These are phyloP conservation scores for Polytolypa hystricis DNA, from an alignment of 2,329 filamentous ascomycete genomes.

Conservation along the genomic window DNA sequence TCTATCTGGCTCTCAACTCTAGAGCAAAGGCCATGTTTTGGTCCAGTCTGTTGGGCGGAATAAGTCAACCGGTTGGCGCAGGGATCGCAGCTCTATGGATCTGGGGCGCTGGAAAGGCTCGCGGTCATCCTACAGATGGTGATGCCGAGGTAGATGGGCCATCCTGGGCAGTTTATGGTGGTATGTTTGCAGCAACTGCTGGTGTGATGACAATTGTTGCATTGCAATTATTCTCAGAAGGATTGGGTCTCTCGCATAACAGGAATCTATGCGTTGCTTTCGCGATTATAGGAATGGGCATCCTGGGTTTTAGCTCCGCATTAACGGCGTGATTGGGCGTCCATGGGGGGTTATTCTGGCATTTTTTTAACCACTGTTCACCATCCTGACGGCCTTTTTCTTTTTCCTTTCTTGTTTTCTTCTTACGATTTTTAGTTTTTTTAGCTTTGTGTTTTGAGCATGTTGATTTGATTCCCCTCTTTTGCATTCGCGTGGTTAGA, in stretches of 20 bases:
- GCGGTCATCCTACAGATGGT: slow-evolving; percentile 7
- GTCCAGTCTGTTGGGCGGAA: slow-evolving; percentile 70
- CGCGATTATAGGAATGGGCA: slow-evolving; percentile 55
- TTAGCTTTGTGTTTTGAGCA: too few relatives aligned
- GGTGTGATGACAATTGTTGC: slow-evolving; percentile 95
- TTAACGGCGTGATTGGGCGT: slow-evolving; percentile 48
- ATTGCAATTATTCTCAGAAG: slow-evolving; percentile 79
- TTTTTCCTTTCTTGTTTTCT: not conserved
- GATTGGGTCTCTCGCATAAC: slow-evolving; percentile 57
- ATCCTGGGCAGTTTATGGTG: slow-evolving; percentile 43
- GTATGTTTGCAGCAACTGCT: slow-evolving; percentile 76
- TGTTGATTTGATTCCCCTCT: too few relatives aligned
- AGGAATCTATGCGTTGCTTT: slow-evolving; percentile 27
- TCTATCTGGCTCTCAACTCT: slow-evolving; percentile 81
- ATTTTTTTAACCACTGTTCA: slow-evolving; percentile 1
- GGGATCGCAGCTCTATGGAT: slow-evolving; percentile 80
- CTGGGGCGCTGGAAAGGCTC: slow-evolving; percentile 48
- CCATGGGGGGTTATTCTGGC: not conserved
- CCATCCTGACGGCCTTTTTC: too few relatives aligned
- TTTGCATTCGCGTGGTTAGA: too few relatives aligned
- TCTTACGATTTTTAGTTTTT: too few relatives aligned
- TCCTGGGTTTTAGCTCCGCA: slow-evolving; percentile 76
- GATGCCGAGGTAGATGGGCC: slow-evolving; percentile 23
- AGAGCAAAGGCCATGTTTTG: slow-evolving; percentile 73
- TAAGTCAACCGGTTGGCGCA: slow-evolving; percentile 79